Evolutionary conservation across 495 filamentous ascomycete genomes (phyloP).

Genomic region (Hyaloscypha hepaticicola): DNA sequence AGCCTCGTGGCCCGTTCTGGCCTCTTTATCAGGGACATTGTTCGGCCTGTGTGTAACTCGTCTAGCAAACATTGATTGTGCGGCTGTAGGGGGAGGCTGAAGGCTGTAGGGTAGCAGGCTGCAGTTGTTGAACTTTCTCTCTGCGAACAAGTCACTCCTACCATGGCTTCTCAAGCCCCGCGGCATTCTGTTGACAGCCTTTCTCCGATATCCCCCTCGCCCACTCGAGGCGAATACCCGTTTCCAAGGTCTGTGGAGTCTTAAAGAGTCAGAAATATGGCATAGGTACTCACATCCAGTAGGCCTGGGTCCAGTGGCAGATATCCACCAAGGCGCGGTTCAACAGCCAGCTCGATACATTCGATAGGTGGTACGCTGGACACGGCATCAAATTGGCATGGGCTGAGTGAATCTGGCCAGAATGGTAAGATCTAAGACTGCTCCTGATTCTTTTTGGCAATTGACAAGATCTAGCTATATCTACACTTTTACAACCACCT

Average conservation of each 20-base stretch:
- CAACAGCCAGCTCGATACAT: slow-evolving; percentile 81
- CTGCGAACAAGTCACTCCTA: slow-evolving; percentile 18
- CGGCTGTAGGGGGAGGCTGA: neutral
- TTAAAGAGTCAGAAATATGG: neutral
- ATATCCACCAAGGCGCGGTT: slow-evolving; percentile 59
- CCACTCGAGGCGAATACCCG: slow-evolving; percentile 57
- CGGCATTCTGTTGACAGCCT: slow-evolving; percentile 72
- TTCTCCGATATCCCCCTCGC: slow-evolving; percentile 50
- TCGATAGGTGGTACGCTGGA: slow-evolving; percentile 79
- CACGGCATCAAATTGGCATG: slow-evolving; percentile 53
- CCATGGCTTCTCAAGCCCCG: slow-evolving; percentile 64
- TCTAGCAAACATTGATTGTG: neutral
- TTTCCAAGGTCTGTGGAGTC: slow-evolving; percentile 41
- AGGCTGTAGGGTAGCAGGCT: neutral
- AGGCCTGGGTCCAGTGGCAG: slow-evolving; percentile 32
- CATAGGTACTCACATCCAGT: slow-evolving; percentile 14
- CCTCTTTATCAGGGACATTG: neutral
- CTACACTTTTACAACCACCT: slow-evolving; percentile 85
- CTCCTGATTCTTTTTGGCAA: neutral
- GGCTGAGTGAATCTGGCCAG: slow-evolving; percentile 72
- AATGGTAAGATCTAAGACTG: slow-evolving; percentile 60
- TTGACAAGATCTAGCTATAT: slow-evolving; percentile 66
- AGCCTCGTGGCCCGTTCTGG: slow-evolving; percentile 19
- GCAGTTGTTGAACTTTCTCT: neutral
- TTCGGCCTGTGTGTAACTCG: neutral